A percentile compares a stretch with the other conserved stretches of the same genome.
Evolutionary conservation across 2,329 filamentous ascomycete genomes (phyloP).

Genomic region (Clonostachys byssicola): DNA sequence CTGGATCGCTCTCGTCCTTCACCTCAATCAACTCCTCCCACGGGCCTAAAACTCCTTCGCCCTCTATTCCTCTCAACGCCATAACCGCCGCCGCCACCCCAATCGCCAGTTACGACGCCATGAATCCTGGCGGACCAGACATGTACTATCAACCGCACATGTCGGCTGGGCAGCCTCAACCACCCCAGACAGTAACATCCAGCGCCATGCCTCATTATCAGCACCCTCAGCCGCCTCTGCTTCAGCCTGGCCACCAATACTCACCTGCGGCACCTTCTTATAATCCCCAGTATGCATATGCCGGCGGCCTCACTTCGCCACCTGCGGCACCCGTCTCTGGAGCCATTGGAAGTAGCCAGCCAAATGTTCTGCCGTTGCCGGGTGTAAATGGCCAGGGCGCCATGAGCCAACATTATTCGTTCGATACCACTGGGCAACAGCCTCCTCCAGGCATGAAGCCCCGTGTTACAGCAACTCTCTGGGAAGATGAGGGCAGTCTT

Average conservation of each 20-base stretch:
- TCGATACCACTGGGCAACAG: constrained; percentile 87
- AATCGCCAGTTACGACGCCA: constrained; percentile 40
- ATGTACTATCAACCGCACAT: constrained; percentile 85
- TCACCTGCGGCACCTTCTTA: constrained; percentile 55
- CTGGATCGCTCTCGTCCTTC: constrained; percentile 49
- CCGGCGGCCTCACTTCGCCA: constrained; percentile 78
- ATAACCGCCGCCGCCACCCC: constrained; percentile 20
- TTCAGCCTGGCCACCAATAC: constrained; percentile 51
- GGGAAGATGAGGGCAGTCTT: constrained; percentile 96
- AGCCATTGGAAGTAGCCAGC: constrained; percentile 53
- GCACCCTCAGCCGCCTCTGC: constrained; percentile 71
- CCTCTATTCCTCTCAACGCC: constrained; percentile 51
- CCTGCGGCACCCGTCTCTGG: constrained; percentile 65
- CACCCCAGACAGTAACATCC: constrained; percentile 74
- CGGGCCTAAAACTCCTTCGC: constrained; percentile 75
- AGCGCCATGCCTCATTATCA: constrained; percentile 71
- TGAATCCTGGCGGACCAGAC: constrained; percentile 80
- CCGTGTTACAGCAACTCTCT: constrained; percentile 89
- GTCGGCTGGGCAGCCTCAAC: constrained; percentile 70
- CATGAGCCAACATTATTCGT: constrained; percentile 55
- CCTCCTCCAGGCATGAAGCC: constrained; percentile 95
- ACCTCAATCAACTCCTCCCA: constrained; percentile 52
- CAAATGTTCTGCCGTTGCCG: constrained; percentile 69
- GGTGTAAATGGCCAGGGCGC: constrained; percentile 43
- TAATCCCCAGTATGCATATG: constrained; percentile 70